Base-by-base conservation (phyloP, 2,329 filamentous ascomycete species). In the Neonectria faginata region DNA sequence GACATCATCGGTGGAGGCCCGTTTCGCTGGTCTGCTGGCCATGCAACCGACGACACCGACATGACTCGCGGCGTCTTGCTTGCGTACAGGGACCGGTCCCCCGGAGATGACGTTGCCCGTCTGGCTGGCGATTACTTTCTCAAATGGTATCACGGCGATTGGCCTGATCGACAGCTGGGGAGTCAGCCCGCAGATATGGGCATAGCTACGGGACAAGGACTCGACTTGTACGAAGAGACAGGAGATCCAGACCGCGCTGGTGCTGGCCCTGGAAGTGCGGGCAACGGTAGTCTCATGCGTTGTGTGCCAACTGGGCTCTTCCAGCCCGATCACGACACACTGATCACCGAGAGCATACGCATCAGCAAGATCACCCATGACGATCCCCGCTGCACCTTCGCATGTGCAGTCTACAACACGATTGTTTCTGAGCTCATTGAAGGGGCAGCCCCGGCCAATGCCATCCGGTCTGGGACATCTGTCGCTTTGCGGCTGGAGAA, bases 1-100 rank as follows among this genome's bases (percentile, higher is more conserved):
- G 75, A 79, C 10, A 83, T 85, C 36, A 68, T 81, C 18, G 83
- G 82, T 53, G 83, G 83, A 52, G 83, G 83, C 0, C 63, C 70
- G 2, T 83, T 84, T 61, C 11, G 47, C 20, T 84, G 82, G 82
- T 60, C 77, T 0, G 64, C 78, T 0, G 83, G 83, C 8, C 77
- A 81, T 62, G 82, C 82, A 16, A 84, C 83, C 27, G 82, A 84
- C 68, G 82, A 84, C 68, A 84, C 82, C 1, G 82, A 84, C 67
- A 74, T 84, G 66, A 82, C 81, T 5, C 80, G 82, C 5, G 82
- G 78, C 10, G 79, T 84, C 0, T 73, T 84, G 5, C 76, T 84
- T 14, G 81, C 81, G 3, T 84, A 84, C 65, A 71, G 64, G 1
- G 78, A 79, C 50, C 29, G 33, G 11, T 12, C 45, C 1, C 62